A percentile compares a stretch with the other conserved stretches of the same genome.
phyloP scores from a whole-genome alignment of 192 early-diverging fungal species.

The Coemansia sp. region DNA sequence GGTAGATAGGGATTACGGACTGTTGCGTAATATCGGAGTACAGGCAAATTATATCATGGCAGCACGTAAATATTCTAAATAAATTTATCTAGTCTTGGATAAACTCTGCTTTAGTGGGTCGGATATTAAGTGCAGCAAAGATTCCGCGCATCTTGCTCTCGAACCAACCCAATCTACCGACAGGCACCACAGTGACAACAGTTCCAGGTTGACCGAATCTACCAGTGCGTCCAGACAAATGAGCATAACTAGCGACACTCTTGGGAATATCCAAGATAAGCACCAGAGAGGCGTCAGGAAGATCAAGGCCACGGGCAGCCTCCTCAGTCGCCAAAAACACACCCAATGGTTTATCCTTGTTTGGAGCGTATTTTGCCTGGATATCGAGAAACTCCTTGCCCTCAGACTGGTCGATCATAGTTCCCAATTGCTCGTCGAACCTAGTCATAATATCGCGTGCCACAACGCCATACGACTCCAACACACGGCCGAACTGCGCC shows the following conservation, averaged over 20 bases:
- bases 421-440: conserved; percentile 3
- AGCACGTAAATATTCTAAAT: conserved; percentile 27
- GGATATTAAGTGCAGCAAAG: conserved; percentile 2
- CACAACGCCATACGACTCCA: conserved; percentile 20
- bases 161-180: conserved; percentile 26
- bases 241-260: conserved; percentile 68
- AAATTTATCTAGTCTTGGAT: conserved; percentile 1
- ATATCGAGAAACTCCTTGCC: neutral
- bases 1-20: conserved; percentile 40
- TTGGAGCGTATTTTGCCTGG: neutral
- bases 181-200: conserved; percentile 38
- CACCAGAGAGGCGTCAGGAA: conserved; percentile 76
- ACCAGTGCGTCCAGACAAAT: conserved; percentile 86
- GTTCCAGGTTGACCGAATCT: conserved; percentile 61
- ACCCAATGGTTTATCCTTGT: too few species aligned
- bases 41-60: conserved; percentile 55
- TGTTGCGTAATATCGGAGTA: conserved; percentile 29
- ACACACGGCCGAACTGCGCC: conserved; percentile 14
- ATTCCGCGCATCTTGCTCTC: conserved; percentile 53
- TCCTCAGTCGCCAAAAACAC: conserved; percentile 71
- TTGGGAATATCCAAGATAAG: conserved; percentile 80
- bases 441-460: conserved; percentile 32
- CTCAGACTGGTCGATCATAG: neutral
- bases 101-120: neutral
- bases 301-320: conserved; percentile 81